A percentile compares a stretch with the other conserved stretches of the same genome.
Conservation (phyloP, 345 rosid genomes). For the Dimocarpus longan region DNA sequence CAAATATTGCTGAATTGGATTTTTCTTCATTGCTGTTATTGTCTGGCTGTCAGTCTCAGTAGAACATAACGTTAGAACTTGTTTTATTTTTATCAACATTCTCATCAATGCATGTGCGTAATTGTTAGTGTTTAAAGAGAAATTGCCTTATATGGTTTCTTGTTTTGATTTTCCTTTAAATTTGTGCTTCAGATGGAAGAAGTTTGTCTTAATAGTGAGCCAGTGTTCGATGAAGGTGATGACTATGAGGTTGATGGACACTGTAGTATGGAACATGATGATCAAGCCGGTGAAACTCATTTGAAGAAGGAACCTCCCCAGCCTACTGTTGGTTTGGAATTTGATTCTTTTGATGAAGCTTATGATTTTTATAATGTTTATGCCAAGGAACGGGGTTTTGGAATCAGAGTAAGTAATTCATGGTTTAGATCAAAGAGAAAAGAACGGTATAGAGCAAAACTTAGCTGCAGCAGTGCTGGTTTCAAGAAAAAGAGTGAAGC, state of each 20-base stretch:
- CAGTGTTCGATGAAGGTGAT: conserved; percentile 44
- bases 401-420: conserved; percentile 54
- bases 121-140: neutral
- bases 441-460: conserved; percentile 55
- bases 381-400: conserved; percentile 54
- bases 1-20: neutral
- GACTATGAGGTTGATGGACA: conserved; percentile 40
- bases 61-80: conserved; percentile 3
- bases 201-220: conserved; percentile 54
- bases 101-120: neutral
- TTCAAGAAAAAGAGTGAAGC: conserved; percentile 59
- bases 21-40: neutral
- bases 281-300: conserved; percentile 26
- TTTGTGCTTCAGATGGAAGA: conserved; percentile 49
- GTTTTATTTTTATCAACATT: neutral
- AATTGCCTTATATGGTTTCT: neutral
- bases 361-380: conserved; percentile 47
- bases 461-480: conserved; percentile 59
- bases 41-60: neutral
- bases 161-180: conserved; percentile 10
- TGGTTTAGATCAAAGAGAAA: conserved; percentile 52
- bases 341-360: conserved; percentile 52
- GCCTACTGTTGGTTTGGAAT: conserved; percentile 54
- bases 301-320: conserved; percentile 22
- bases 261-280: conserved; percentile 25